Percentiles rank a stretch among this genome's conserved stretches.
These are phyloP conservation scores for Pichia deserticola DNA, from an alignment of 805 yeast genomes.

Conservation along the genomic window DNA sequence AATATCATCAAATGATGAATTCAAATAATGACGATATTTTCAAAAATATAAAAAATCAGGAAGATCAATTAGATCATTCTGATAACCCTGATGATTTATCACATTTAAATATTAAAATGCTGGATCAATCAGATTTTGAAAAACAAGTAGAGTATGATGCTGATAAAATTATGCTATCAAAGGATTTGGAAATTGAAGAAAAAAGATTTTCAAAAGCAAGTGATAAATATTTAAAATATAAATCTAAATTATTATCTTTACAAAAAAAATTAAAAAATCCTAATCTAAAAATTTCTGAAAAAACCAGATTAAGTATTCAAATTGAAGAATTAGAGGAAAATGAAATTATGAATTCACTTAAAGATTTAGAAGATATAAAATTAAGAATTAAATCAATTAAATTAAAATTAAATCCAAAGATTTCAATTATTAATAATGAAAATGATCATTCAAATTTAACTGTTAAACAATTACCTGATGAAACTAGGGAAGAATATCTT, in stretches of 20 bases:
- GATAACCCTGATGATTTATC: conserved; percentile 18
- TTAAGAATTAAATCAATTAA: conserved; percentile 29
- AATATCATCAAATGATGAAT: too few species aligned
- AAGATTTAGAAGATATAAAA: conserved; percentile 58
- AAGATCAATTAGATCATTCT: background rate
- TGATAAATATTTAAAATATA: conserved; percentile 37
- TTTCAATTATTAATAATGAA: background rate
- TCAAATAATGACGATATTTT: too few species aligned
- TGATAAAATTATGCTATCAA: conserved; percentile 47
- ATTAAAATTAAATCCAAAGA: conserved; percentile 10
- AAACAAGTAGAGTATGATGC: conserved; percentile 64
- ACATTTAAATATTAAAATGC: conserved; percentile 47
- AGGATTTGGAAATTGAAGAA: conserved; percentile 66
- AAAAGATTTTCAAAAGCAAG: conserved; percentile 66
- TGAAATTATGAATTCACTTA: conserved; percentile 46
- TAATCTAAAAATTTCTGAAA: conserved; percentile 57
- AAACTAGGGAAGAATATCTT: conserved; percentile 69
- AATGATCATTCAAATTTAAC: background rate
- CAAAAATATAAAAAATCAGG: background rate
- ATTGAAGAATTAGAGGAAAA: conserved; percentile 40
- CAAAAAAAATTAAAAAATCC: conserved; percentile 43
- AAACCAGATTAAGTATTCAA: conserved; percentile 47
- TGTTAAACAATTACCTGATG: conserved; percentile 45
- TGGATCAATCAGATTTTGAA: conserved; percentile 80
- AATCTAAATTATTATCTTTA: conserved; percentile 39